Conservation (phyloP, 495 filamentous ascomycete genomes). For the Trichoderma parareesei region DNA sequence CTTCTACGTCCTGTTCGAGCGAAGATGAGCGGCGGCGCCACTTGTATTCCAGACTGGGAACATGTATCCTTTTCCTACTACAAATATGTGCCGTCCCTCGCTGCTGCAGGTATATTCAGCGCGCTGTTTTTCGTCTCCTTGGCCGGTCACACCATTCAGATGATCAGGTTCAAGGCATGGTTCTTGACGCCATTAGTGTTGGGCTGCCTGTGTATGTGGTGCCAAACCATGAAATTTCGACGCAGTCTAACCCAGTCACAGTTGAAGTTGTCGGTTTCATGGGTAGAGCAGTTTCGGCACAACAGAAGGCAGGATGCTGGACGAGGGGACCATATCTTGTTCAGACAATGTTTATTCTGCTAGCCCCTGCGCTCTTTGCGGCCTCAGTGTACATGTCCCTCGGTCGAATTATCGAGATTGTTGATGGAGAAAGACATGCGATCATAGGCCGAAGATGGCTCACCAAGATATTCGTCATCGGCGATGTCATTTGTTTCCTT, state of each 20-base stretch:
- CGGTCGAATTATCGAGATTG: conserved; percentile 35
- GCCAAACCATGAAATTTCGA: no score
- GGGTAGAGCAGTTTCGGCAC: conserved; percentile 12
- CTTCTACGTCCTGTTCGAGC: no score
- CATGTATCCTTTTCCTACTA: not conserved
- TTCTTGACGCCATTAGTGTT: not conserved
- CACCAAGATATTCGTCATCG: conserved; percentile 39
- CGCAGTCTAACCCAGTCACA: not conserved
- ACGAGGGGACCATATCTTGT: conserved; percentile 12
- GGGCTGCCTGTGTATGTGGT: not conserved
- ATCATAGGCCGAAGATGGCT: conserved; percentile 36
- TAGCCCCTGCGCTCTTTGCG: conserved; percentile 34
- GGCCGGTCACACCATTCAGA: not conserved
- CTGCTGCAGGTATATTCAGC: conserved; percentile 17
- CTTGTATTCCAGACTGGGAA: not conserved
- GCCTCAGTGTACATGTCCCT: conserved; percentile 52
- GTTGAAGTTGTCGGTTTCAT: conserved; percentile 10
- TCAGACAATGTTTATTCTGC: conserved; percentile 27
- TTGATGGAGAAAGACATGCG: conserved; percentile 31
- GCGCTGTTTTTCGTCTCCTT: conserved; percentile 12
- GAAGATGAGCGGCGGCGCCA: not conserved
- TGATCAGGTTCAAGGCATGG: not conserved
- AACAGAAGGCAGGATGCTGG: not conserved
- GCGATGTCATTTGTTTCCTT: conserved; percentile 36
- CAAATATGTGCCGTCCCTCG: conserved; percentile 16